phyloP scores from a whole-genome alignment of 1,284 basidiomycete genomes.

The Cystobasidiaceae sp. region DNA sequence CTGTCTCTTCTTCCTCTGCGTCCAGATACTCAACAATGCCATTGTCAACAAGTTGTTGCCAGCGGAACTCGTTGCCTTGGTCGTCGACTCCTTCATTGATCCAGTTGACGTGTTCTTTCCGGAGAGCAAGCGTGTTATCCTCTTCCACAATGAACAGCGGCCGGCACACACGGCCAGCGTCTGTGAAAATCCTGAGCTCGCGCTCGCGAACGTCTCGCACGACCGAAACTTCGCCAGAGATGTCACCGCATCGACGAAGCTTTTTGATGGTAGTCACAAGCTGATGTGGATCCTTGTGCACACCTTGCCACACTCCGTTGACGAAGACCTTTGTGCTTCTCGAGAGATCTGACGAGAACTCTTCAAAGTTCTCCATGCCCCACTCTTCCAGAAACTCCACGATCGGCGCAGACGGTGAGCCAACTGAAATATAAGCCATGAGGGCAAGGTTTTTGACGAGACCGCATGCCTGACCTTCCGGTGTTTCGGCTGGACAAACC shows the following conservation, averaged over 20 bases:
- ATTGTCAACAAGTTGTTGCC: conserved; percentile 76
- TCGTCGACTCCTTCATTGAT: conserved; percentile 58
- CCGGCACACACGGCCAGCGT: conserved; percentile 91
- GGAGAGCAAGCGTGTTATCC: conserved; percentile 68
- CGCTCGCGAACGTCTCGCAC: conserved; percentile 95
- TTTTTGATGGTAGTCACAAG: conserved; percentile 89
- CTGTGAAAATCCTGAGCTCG: conserved; percentile 90
- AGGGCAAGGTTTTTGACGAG: conserved; percentile 97
- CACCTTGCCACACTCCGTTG: conserved; percentile 99
- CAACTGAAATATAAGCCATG: conserved; percentile 97
- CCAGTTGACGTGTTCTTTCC: conserved; percentile 78
- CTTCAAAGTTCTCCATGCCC: conserved; percentile 87
- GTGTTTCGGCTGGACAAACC: conserved; percentile 98
- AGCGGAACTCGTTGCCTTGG: conserved; percentile 58
- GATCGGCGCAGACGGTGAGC: conserved; percentile 90
- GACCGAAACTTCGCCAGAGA: conserved; percentile 91
- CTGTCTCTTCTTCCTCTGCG: conserved; percentile 98
- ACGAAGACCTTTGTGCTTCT: conserved; percentile 96
- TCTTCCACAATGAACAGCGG: conserved; percentile 96
- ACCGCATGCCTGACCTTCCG: conserved; percentile 98
- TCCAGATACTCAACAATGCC: conserved; percentile 94
- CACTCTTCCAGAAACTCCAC: conserved; percentile 99
- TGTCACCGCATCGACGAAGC: conserved; percentile 88
- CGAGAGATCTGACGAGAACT: conserved; percentile 77
- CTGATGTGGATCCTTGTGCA: conserved; percentile 90